Percentiles rank a stretch among this genome's conserved stretches.
phyloP scores from a whole-genome alignment of 106 monocot species.

The Xerophyta viscosa region DNA sequence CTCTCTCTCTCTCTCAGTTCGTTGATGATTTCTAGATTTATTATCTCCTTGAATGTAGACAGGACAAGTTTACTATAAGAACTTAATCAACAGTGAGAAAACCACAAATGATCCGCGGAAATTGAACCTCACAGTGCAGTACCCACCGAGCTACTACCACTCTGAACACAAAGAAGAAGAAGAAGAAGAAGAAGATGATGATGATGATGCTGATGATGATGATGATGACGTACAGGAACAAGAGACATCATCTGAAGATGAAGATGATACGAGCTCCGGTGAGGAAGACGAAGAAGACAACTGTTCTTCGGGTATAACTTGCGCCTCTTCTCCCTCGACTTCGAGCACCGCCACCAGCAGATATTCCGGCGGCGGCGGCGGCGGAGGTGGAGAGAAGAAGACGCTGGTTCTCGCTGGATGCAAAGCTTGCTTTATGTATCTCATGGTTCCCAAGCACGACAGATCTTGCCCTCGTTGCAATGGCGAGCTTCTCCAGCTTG shows the following conservation, averaged over 20 bases:
- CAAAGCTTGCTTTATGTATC: conserved; percentile 80
- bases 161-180: conserved; percentile 8
- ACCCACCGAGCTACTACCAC: not conserved
- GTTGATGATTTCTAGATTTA: not conserved
- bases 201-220: not conserved
- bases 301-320: conserved; percentile 17
- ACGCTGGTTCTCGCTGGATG: conserved; percentile 78
- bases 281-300: conserved; percentile 12
- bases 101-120: conserved; percentile 47
- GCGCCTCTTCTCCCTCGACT: conserved; percentile 21
- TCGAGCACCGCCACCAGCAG: not conserved
- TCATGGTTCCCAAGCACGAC: conserved; percentile 70
- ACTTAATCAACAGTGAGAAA: conserved; percentile 45
- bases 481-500: conserved; percentile 51
- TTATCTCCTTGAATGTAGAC: conserved; percentile 26
- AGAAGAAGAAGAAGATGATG: not conserved
- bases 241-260: not conserved
- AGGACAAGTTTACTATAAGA: conserved; percentile 75
- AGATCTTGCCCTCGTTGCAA: conserved; percentile 64
- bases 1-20: not conserved
- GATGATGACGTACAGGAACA: not conserved
- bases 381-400: not conserved
- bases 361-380: not conserved
- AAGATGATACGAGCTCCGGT: conserved; percentile 2
- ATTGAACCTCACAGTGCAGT: not conserved